Conservation (phyloP, 2,329 filamentous ascomycete genomes). For the Talaromyces sp. region DNA sequence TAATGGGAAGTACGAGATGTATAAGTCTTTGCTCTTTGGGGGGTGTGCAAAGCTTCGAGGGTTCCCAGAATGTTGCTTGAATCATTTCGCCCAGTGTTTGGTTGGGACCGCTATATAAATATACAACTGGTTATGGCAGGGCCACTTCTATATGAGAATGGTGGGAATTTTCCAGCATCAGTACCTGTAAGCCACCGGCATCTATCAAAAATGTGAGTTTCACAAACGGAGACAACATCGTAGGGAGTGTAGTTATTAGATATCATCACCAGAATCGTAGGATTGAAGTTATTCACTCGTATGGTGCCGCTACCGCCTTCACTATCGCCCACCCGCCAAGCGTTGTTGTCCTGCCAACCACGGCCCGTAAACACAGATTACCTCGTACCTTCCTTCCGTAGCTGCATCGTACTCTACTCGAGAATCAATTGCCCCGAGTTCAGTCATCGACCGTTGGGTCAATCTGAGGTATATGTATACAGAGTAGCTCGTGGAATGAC, state of each 20-base stretch:
- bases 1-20: not conserved
- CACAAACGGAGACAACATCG: not conserved
- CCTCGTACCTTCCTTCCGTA: not conserved
- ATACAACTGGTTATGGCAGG: not conserved
- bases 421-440: not conserved
- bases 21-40: not conserved
- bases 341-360: conserved; percentile 15
- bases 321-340: not conserved
- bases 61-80: too few species aligned
- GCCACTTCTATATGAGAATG: not conserved
- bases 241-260: not conserved
- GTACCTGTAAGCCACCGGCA: not conserved
- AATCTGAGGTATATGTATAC: not conserved
- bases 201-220: not conserved
- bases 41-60: too few species aligned
- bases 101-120: not conserved
- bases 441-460: not conserved
- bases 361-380: conserved; percentile 9
- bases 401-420: not conserved
- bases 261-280: not conserved
- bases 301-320: not conserved
- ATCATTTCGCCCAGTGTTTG: too few species aligned
- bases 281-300: not conserved
- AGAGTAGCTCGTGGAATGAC: not conserved
- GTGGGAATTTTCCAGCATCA: not conserved